Evolutionary conservation across 1,139 yeast species (phyloP), one percentile per base, ranked within the genome.

Genomic region (Yamadazyma atlantica): DNA sequence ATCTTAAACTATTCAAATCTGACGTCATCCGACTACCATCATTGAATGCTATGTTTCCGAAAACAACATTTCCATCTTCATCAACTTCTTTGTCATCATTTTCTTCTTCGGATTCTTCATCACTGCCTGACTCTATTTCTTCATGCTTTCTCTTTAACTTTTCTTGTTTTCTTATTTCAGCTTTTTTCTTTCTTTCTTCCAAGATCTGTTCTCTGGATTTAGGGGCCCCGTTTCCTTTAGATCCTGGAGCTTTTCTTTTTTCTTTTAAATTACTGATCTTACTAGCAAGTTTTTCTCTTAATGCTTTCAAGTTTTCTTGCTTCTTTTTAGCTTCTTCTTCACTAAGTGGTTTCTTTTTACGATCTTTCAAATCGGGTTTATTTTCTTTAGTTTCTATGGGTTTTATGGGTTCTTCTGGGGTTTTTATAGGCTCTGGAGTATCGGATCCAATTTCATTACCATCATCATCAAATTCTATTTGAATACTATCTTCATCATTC

Each of bases 231-330:
- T 75, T 71, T 12, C 73, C 80, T 32, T 79, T 83, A 0, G 92
- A 68, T 1, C 97, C 97, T 1, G 94, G 94, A 0, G 97, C 98
- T 54, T 85, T 90, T 55, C 99, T 80, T 60, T 79, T 85, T 42
- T 84, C 92, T 49, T 82, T 80, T 62, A 92, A 58, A 21, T 63
- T 69, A 42, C 70, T 77, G 47, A 92, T 90, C 58, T 82, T 86
- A 15, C 75, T 75, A 24, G 92, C 82, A 37, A 92, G 73, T 58
- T 84, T 81, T 21, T 78, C 81, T 51, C 88, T 76, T 44, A 92
- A 72, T 46, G 77, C 83, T 6, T 74, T 74, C 40, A 87, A 66
- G 37, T 82, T 80, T 49, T 75, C 78, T 46, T 76, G 69, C 42
- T 65, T 75, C 45, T 69, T 71, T 42, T 62, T 60, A 43, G 72